These are phyloP conservation scores for Fraxinus latifolia DNA, from an alignment of 305 asterid species.

Conservation along the genomic window DNA sequence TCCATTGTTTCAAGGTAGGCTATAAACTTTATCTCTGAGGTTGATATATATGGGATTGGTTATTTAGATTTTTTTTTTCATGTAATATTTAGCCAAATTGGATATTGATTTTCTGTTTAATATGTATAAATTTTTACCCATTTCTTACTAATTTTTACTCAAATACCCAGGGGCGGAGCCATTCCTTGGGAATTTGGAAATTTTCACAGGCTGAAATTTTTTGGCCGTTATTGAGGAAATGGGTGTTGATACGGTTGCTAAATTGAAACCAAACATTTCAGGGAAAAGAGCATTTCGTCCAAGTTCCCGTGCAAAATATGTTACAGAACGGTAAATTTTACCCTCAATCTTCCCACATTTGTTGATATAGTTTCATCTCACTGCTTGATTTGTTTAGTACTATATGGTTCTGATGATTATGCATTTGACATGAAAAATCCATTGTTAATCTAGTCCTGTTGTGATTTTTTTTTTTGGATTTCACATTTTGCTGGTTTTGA, in stretches of 20 bases:
- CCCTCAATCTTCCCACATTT: background rate
- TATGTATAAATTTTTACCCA: background rate
- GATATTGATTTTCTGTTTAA: background rate
- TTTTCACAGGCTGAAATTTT: constrained; percentile 24
- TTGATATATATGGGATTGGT: background rate
- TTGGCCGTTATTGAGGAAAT: constrained; percentile 32
- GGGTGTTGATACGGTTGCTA: constrained; percentile 75
- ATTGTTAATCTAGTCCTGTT: background rate
- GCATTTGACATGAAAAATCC: background rate
- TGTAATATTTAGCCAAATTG: background rate
- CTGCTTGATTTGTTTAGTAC: background rate
- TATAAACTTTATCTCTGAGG: background rate
- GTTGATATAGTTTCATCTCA: background rate
- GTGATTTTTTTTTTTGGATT: background rate
- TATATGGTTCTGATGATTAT: background rate
- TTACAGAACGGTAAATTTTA: constrained; percentile 58
- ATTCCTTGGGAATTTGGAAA: background rate
- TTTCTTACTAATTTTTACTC: background rate
- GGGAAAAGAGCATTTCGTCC: constrained; percentile 77
- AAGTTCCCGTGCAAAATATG: constrained; percentile 72
- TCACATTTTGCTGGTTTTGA: constrained; percentile 15
- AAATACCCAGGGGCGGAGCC: background rate
- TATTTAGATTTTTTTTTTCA: background rate
- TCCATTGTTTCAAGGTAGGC: background rate
- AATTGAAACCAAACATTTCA: constrained; percentile 74